Conservation (phyloP, 2,329 filamentous ascomycete species). For the Penicillium hordei region DNA sequence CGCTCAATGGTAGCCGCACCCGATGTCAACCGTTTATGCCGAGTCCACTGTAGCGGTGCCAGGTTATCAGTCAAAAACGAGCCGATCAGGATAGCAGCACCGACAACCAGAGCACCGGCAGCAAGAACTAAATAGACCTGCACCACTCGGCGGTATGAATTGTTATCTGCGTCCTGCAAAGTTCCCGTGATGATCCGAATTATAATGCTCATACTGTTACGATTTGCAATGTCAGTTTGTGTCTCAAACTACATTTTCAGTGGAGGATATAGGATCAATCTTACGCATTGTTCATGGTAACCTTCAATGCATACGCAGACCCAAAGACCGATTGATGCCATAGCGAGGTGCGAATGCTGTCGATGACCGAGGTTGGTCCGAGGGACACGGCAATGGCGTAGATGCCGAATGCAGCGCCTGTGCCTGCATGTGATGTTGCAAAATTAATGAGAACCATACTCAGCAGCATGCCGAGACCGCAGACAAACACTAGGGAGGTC, state of each 20-base stretch:
- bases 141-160: constrained; percentile 57
- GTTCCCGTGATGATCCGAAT: constrained; percentile 58
- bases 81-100: constrained; percentile 40
- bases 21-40: constrained; percentile 52
- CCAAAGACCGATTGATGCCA: constrained; percentile 63
- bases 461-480: constrained; percentile 52
- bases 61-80: constrained; percentile 47
- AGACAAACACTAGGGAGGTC: constrained; percentile 37
- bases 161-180: constrained; percentile 58
- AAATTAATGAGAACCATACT: constrained; percentile 58
- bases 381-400: constrained; percentile 58
- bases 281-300: constrained; percentile 60
- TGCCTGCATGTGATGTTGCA: constrained; percentile 51
- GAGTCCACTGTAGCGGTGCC: constrained; percentile 57
- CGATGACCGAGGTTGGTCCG: constrained; percentile 60
- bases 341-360: constrained; percentile 60
- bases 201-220: constrained; percentile 58
- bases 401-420: constrained; percentile 60
- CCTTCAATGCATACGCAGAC: constrained; percentile 60
- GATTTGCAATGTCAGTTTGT: neutral
- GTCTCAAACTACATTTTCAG: neutral
- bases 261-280: constrained; percentile 6
- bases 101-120: constrained; percentile 50
- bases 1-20: constrained; percentile 47
- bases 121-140: constrained; percentile 58